Base-by-base conservation (phyloP, 345 rosid genomes). In the Salix koriyanagi region DNA sequence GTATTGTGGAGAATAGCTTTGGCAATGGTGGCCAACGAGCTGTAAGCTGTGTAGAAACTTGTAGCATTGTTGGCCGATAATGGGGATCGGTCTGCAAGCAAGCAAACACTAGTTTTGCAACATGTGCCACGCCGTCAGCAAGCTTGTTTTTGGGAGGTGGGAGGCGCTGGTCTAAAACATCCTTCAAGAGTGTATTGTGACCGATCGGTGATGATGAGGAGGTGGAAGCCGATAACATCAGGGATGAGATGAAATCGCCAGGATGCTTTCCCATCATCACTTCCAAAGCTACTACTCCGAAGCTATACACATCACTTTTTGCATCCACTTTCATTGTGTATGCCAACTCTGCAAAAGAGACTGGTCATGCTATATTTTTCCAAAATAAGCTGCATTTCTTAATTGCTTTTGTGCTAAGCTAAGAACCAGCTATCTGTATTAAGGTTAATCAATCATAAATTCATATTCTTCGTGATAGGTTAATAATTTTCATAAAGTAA, bases 191-290 rank as follows among this genome's bases (percentile, higher is more conserved):
- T 25, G 65, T 54, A 19, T 75, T 54, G 12, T 50, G 65, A 32
- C 11, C 1, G 21, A 36, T 67, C 1, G 21, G 18, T 19, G 13
- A 8, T 32, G 70, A 4, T 36, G 70, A 6, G 1, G 69, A 13
- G 14, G 69, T 16, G 23, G 68, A 19, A 6, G 54, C 16, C 21
- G 66, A 44, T 14, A 30, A 28, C 52, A 54, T 65, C 2, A 48
- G 2, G 1, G 67, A 32, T 42, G 76, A 76, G 9, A 67, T 34
- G 15, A 80, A 44, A 58, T 80, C 79, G 26, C 79, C 73, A 42
- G 79, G 79, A 66, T 71, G 79, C 69, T 26, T 80, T n/a, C 77
- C 79, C 69, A 71, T 71, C 2, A 80, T 18, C 4, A 76, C 14
- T 71, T 80, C 79, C 73, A 56, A 2, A 18, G 73, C 21, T n/a